These are phyloP conservation scores for Rhizophagus prolifer DNA, from an alignment of 192 early-diverging fungal genomes.

Conservation along the genomic window DNA sequence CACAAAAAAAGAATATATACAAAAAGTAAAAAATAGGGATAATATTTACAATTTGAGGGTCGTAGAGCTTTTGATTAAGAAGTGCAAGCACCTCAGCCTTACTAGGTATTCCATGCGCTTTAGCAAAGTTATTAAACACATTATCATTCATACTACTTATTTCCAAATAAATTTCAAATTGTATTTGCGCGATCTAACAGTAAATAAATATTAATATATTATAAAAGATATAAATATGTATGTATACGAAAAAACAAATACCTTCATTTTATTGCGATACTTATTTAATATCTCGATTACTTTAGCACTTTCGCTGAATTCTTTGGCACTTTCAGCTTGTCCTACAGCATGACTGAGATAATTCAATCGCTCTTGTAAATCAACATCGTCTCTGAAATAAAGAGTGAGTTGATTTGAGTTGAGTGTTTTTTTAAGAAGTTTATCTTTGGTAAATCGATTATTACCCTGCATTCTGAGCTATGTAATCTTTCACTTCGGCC, in stretches of 20 bases:
- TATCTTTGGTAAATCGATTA: background rate
- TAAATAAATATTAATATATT: background rate
- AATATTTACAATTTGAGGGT: background rate
- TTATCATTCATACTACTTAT: background rate
- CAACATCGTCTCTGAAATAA: background rate
- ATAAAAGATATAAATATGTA: background rate
- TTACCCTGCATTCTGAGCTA: constrained; percentile 25
- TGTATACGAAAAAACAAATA: background rate
- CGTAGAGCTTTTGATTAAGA: constrained; percentile 13
- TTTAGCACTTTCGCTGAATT: background rate
- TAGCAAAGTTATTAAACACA: background rate
- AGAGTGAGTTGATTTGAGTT: background rate
- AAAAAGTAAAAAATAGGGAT: background rate
- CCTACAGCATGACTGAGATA: constrained; percentile 16
- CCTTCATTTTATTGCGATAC: background rate
- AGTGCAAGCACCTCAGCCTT: background rate
- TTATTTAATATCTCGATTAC: constrained; percentile 4
- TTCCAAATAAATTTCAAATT: background rate
- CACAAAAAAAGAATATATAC: background rate
- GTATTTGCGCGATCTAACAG: constrained; percentile 9
- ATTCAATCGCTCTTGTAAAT: constrained; percentile 11
- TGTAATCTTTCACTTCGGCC: constrained; percentile 16
- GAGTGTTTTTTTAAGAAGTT: background rate
- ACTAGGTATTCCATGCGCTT: background rate
- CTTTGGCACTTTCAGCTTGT: constrained; percentile 16